Base-by-base conservation (phyloP, 805 yeast genomes). In the Pichia kluyveri region DNA sequence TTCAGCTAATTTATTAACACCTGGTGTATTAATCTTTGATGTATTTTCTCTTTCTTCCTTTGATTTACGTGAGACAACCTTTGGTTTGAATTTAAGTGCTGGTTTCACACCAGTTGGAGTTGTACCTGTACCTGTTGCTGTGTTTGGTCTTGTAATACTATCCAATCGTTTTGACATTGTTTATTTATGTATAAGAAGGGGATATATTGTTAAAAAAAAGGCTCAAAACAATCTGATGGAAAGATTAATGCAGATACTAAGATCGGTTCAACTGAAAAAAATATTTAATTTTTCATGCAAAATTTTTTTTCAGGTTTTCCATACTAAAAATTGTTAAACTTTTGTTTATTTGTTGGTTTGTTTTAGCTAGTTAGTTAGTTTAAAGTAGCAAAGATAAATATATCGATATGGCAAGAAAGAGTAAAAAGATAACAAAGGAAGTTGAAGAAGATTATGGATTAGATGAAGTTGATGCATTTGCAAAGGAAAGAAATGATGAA, bases 31-130 rank as follows among this genome's bases (percentile, higher is more conserved):
- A 0, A 89, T 90, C 6, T 32, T 42, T 37, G 39, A n/a, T 9
- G 41, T 28, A 28, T 85, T 80, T 23, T 80, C 96, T 62, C 96
- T 71, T 56, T 88, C 96, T 56, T 86, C 90, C 56, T 86, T 83
- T 11, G 88, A 69, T 61, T 87, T 80, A 65, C 97, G 72, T 0
- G 89, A 89, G 40, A 90, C 96, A 2, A 74, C 82, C 63, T 90
- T 90, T 2, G 97, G 97, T 63, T 82, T 80, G 67, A 90, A 90
- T 63, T 83, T 83, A 51, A 84, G 67, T 2, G 79, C 71, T 8
- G 86, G 76, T 56, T 79, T 77, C 8, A 51, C 41, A 5, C 54
- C 47, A 5, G 45, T 26, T 8, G 45, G 42, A 3, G 49, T 15
- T 8, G 54, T 38, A 0, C 48, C 31, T 3, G 61, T 42, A 18